A percentile compares a stretch with the other conserved stretches of the same genome.
Evolutionary conservation across 2,329 filamentous ascomycete genomes (phyloP).

Genomic region (Talaromyces pinophilus): DNA sequence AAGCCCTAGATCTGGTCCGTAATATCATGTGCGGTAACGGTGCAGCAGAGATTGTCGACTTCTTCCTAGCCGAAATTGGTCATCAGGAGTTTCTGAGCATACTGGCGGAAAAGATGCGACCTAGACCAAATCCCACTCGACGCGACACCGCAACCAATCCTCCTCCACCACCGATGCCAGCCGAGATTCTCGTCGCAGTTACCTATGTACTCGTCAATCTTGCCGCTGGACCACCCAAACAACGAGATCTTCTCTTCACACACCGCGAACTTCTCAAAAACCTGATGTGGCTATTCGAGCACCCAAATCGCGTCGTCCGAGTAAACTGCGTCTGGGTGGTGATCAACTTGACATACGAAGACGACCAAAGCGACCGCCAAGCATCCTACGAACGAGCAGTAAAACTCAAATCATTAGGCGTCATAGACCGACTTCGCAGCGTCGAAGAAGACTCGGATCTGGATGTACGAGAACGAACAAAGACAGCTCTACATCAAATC

Average conservation of each 20-base stretch:
- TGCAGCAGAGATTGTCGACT: slow-evolving; percentile 74
- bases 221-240: slow-evolving; percentile 74
- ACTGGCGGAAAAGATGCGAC: slow-evolving; percentile 73
- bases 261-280: slow-evolving; percentile 75
- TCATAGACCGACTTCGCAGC: slow-evolving; percentile 64
- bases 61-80: slow-evolving; percentile 73
- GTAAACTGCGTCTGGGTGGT: slow-evolving; percentile 79
- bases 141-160: slow-evolving; percentile 34
- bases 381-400: slow-evolving; percentile 66
- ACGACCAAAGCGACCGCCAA: slow-evolving; percentile 67
- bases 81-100: slow-evolving; percentile 78
- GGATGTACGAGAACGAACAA: slow-evolving; percentile 81
- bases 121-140: slow-evolving; percentile 42
- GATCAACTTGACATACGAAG: slow-evolving; percentile 81
- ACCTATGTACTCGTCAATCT: slow-evolving; percentile 85
- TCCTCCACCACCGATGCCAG: slow-evolving; percentile 35
- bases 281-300: slow-evolving; percentile 71
- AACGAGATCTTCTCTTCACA: slow-evolving; percentile 74
- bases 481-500: slow-evolving; percentile 74
- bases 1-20: slow-evolving; percentile 83
- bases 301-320: slow-evolving; percentile 72
- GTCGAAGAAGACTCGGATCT: slow-evolving; percentile 71
- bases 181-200: slow-evolving; percentile 73
- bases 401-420: slow-evolving; percentile 71
- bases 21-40: slow-evolving; percentile 76